Conservation (phyloP, 2,329 filamentous ascomycete species). For the Colletotrichum theobromicola region DNA sequence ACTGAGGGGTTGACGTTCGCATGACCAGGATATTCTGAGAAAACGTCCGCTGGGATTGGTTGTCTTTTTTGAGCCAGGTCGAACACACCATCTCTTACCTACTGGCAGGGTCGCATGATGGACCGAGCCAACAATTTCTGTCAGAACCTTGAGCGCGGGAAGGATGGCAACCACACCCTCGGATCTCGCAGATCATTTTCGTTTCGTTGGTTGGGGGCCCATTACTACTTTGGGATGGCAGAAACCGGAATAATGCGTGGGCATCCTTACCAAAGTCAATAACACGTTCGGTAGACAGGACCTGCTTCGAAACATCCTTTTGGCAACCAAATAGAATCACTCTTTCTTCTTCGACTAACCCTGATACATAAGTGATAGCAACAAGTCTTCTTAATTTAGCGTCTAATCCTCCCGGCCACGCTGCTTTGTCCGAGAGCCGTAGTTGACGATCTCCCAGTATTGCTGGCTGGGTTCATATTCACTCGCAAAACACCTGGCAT, state of each 20-base stretch:
- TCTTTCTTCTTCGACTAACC: not conserved
- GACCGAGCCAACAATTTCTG: not conserved
- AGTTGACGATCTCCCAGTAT: not conserved
- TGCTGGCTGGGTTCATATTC: not conserved
- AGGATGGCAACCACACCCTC: not conserved
- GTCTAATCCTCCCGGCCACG: not conserved
- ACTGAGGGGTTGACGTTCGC: not conserved
- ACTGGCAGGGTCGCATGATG: not conserved
- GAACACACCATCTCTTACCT: not conserved
- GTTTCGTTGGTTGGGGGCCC: not conserved
- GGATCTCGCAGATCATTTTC: too few relatives aligned
- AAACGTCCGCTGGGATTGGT: not conserved
- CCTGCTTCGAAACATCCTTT: accelerated
- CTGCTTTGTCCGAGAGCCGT: not conserved
- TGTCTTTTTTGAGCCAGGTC: not conserved
- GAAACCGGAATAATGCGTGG: not conserved
- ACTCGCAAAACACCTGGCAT: not conserved
- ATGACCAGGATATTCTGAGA: not conserved
- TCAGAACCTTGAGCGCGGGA: not conserved
- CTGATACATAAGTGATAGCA: accelerated
- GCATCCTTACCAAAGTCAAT: not conserved
- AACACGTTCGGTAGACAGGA: accelerated
- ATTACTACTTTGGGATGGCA: not conserved
- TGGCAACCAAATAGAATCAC: not conserved
- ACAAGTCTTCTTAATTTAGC: accelerated